phyloP scores from a whole-genome alignment of 805 yeast species.

The Metschnikowia proteae region DNA sequence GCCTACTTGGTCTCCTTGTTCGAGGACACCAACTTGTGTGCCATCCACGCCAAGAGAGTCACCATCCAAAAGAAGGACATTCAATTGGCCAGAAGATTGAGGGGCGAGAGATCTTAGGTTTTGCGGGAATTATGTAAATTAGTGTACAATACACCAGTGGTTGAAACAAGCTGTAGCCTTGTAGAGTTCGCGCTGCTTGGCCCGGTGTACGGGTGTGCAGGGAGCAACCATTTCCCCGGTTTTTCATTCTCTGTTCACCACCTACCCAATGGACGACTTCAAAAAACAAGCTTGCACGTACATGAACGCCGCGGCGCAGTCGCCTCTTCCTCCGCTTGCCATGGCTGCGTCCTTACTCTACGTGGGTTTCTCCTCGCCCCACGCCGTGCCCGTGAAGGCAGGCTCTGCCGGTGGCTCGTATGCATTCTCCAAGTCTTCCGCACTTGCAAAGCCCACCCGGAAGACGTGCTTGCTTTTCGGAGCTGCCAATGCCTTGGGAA shows the following conservation, averaged over 20 bases:
- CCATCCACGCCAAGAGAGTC: conserved; percentile 98
- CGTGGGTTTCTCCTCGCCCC: conserved; percentile 14
- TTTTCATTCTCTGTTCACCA: neutral
- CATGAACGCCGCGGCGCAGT: conserved; percentile 14
- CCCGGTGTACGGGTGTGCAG: neutral
- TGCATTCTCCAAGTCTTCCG: conserved; percentile 18
- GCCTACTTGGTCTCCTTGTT: conserved; percentile 94
- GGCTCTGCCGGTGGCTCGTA: conserved; percentile 22
- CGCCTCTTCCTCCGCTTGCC: conserved; percentile 18
- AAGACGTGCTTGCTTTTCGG: conserved; percentile 54
- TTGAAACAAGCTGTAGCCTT: neutral
- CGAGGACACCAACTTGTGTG: conserved; percentile 98
- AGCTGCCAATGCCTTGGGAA: conserved; percentile 59
- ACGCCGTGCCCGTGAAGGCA: conserved; percentile 10
- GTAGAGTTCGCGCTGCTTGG: neutral
- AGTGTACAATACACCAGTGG: conserved; percentile 19
- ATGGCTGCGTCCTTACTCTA: conserved; percentile 13
- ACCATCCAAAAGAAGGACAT: conserved; percentile 98
- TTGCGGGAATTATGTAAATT: conserved; percentile 14
- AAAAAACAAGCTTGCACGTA: conserved; percentile 10
- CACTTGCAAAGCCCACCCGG: conserved; percentile 31
- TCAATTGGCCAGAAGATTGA: conserved; percentile 95
- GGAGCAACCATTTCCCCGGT: conserved; percentile 1
- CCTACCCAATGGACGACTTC: conserved; percentile 8
- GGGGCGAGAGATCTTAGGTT: conserved; percentile 86